Evolutionary conservation across 805 yeast genomes (phyloP).

Genomic region (Kodamaea fukazawae): DNA sequence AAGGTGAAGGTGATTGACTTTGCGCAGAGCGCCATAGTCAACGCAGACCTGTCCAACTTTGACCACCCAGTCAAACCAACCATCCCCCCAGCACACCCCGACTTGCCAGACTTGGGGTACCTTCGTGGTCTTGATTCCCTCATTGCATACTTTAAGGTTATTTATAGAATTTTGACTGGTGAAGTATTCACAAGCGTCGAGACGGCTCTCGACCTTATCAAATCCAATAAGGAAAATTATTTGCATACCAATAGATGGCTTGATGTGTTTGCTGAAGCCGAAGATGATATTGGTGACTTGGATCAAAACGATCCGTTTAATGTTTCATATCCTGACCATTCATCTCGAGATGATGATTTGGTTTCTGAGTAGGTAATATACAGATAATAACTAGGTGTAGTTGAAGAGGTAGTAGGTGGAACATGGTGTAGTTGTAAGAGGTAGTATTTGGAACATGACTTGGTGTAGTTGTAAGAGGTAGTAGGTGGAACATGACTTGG

Average conservation of each 20-base stretch:
- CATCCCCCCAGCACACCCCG: conserved; percentile 70
- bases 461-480: no score
- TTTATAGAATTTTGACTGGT: conserved; percentile 57
- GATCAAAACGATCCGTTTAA: conserved; percentile 21
- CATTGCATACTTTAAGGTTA: conserved; percentile 57
- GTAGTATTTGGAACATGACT: no score
- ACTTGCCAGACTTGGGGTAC: conserved; percentile 76
- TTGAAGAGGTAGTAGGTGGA: neutral
- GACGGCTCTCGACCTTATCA: conserved; percentile 15
- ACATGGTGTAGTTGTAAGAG: no score
- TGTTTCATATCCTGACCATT: conserved; percentile 18
- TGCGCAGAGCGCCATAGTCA: conserved; percentile 85
- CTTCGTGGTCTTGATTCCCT: conserved; percentile 77
- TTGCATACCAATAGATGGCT: conserved; percentile 29
- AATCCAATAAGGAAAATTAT: conserved; percentile 13
- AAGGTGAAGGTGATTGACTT: conserved; percentile 85
- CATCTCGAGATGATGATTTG: conserved; percentile 18
- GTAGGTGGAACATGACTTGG: no score
- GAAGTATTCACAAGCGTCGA: conserved; percentile 26
- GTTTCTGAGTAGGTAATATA: conserved; percentile 3
- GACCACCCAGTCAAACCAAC: conserved; percentile 21
- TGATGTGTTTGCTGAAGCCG: conserved; percentile 29
- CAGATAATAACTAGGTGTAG: no score
- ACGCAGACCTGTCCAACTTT: conserved; percentile 37
- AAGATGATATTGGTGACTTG: conserved; percentile 5